Evolutionary conservation across 352 stramenopile species (phyloP), one percentile per base, ranked within the genome.

Genomic region (Vaucheria bursata): DNA sequence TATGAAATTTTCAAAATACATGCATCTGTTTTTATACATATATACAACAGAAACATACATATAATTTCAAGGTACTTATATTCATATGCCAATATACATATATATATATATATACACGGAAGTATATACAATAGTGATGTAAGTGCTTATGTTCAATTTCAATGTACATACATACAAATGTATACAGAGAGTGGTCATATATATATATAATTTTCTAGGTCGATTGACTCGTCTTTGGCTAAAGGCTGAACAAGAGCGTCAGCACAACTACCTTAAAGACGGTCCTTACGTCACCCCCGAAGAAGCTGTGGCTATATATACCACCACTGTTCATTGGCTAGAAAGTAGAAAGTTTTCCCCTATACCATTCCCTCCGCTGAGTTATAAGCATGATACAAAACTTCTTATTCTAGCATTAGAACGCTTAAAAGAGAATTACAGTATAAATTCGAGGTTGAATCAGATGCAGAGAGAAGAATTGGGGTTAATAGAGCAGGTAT

Each of bases 361-460:
- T 31, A 99, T 99, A 84, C 95, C 96, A 25, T 99, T 99, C 84
- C 96, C 96, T 2, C 97, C 97, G 2, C 85, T 99, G 29, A 98
- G 92, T 33, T 99, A 99, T 92, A 99, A 99, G 87, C 96, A 99
- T 84, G 97, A 99, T 81, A 99, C 97, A 1, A 99, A 99, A 69
- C 90, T 99, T 66, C 85, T 99, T 38, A 99, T 99, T 80, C 86
- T 99, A 75, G 95, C 96, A 29, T 85, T 99, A 29, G 97, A 99
- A 84, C 89, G 96, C 7, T 87, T 99, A 45, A 99, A 99, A 86
- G 97, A 99, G 83, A 96, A 94, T 53, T 99, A 98, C 84, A 94
- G 93, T 39, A 88, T 97, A 33, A 97, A 98, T 84, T 97, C 91
- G 73, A 89, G 95, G 52, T 85, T 99, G 53, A 99, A 99, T 82